phyloP scores from a whole-genome alignment of 1,139 yeast genomes.

The Zygosaccharomyces sapae region DNA sequence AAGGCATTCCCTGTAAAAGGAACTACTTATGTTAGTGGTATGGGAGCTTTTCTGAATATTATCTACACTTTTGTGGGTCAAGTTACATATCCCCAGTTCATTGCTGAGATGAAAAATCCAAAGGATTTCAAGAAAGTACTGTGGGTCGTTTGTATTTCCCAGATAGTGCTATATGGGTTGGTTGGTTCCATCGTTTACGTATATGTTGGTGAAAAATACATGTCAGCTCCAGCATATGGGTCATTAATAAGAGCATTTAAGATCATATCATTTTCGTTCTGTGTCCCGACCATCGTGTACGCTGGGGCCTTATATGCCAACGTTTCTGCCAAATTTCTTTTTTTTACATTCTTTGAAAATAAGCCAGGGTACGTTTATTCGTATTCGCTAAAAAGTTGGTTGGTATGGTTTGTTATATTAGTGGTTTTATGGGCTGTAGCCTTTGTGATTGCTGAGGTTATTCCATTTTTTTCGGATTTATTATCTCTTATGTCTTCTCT shows the following conservation, averaged over 20 bases:
- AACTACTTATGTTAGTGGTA: constrained; percentile 50
- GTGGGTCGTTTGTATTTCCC: constrained; percentile 48
- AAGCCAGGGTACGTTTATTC: constrained; percentile 44
- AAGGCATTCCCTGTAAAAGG: constrained; percentile 49
- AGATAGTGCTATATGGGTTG: constrained; percentile 47
- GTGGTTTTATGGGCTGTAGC: constrained; percentile 48
- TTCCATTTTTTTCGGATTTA: constrained; percentile 58
- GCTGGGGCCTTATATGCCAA: constrained; percentile 54
- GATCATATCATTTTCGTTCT: constrained; percentile 56
- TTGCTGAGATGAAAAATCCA: constrained; percentile 57
- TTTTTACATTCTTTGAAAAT: constrained; percentile 44
- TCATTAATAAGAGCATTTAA: constrained; percentile 45
- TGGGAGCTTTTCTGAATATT: constrained; percentile 56
- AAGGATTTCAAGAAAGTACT: constrained; percentile 56
- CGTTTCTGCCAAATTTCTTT: constrained; percentile 50
- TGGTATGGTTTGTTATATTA: constrained; percentile 46
- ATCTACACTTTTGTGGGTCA: constrained; percentile 63
- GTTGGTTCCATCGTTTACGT: constrained; percentile 57
- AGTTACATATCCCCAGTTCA: constrained; percentile 58
- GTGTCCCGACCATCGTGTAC: constrained; percentile 55
- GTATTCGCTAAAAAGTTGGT: constrained; percentile 53
- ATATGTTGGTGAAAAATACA: constrained; percentile 52
- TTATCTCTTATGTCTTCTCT: constrained; percentile 58
- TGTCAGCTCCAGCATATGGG: constrained; percentile 60
- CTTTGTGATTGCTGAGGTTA: constrained; percentile 56